A percentile compares a stretch with the other conserved stretches of the same genome.
phyloP scores from a whole-genome alignment of 2,329 filamentous ascomycete species.

The Lachnellula cervina region DNA sequence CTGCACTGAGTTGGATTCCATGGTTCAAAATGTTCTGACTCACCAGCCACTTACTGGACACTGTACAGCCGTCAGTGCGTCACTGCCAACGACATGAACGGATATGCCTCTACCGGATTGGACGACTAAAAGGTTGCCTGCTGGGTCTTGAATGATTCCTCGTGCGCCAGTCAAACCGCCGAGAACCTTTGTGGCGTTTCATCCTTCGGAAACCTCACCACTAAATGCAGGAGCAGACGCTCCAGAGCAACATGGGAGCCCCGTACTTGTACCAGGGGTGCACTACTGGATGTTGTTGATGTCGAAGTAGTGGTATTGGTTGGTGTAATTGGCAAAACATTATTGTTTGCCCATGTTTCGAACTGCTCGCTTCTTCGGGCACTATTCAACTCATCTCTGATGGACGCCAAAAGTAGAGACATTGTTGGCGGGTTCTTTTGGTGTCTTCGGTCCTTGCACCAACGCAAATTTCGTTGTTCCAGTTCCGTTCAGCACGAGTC shows the following conservation, averaged over 20 bases:
- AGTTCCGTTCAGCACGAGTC: background rate
- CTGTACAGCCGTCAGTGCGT: conserved; percentile 5
- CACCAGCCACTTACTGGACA: conserved; percentile 9
- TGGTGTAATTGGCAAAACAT: background rate
- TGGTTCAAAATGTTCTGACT: conserved; percentile 9
- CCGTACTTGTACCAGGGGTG: background rate
- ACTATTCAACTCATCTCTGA: conserved; percentile 5
- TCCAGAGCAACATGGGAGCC: background rate
- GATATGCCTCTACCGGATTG: conserved; percentile 10
- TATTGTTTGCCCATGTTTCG: conserved; percentile 4
- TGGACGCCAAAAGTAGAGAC: conserved; percentile 8
- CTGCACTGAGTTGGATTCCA: conserved; percentile 7
- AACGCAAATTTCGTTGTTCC: conserved; percentile 7
- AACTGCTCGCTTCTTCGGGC: conserved; percentile 6
- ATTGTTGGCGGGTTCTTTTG: conserved; percentile 5
- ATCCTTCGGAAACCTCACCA: conserved; percentile 8
- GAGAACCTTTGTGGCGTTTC: conserved; percentile 10
- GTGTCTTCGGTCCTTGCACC: conserved; percentile 1
- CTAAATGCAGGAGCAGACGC: conserved; percentile 3
- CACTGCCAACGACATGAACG: conserved; percentile 3
- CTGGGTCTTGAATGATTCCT: conserved; percentile 7
- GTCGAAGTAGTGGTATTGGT: background rate
- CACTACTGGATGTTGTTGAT: background rate
- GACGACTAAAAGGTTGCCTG: conserved; percentile 9
- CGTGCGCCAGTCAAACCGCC: conserved; percentile 8